Evolutionary conservation across 2,329 filamentous ascomycete species (phyloP), one percentile per base, ranked within the genome.

Genomic region (Venturia oleaginea): DNA sequence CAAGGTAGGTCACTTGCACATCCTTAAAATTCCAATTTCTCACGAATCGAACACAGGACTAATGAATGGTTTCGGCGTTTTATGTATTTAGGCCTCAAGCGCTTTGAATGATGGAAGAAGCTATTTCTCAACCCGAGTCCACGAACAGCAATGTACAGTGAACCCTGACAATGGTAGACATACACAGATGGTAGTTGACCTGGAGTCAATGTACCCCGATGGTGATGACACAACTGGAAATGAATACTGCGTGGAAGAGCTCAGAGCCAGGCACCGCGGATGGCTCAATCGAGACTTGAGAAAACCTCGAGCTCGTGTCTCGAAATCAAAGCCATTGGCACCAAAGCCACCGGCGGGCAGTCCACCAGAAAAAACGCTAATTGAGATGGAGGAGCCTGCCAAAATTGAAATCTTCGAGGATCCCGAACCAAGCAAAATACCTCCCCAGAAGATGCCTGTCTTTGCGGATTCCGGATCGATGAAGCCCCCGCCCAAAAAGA

Each of bases 21-120:
- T 74, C 72, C 72, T 70, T 70, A 68, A 68, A 64, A 66, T 67
- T 68, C 71, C 71, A 69, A 68, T 69, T 83, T 82, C 76, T 82
- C 91, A 85, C 94, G 94, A 37, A 57, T 57, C 92, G 82, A 86
- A 84, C 82, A 84, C 85, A 97, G 92, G 92, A 96, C 92, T 97
- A 96, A 97, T 93, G 82, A 73, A 75, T 85, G 72, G 76, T 77
- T 78, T 75, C 75, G 75, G 74, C 72, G 78, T 78, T 78, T 75
- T 83, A 76, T 83, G 85, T 83, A 72, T 77, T 80, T 76, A 79
- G 78, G 78, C 74, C 68, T 69, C 72, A 75, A 77, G 74, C 71
- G 71, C 75, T 69, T 67, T 66, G 65, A 66, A 72, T 70, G 67
- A 71, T 68, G 71, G 73, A 64, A 43, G 51, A 64, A 62, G 63